Evolutionary conservation across 2,329 filamentous ascomycete species (phyloP), one percentile per base, ranked within the genome.

Genomic region (Thermothelomyces thermophilus): DNA sequence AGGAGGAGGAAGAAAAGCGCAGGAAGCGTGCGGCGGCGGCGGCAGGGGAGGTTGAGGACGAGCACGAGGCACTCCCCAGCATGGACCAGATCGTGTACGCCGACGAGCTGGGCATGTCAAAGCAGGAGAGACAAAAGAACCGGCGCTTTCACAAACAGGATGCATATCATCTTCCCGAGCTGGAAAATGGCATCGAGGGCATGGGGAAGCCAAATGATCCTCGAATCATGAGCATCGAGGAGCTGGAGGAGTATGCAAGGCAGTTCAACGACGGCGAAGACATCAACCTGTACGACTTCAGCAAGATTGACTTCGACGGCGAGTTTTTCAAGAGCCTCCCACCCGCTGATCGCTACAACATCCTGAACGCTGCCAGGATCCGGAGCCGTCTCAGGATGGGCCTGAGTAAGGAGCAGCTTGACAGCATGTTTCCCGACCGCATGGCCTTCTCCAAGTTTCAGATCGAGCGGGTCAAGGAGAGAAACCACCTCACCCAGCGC

Each of bases 391-490:
- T 98, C 62, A 82, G 93, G 64, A 95, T 98, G 91, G 93, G 93
- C 0, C 80, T 95, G 60, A 95, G 88, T 50, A 97, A 97, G 67
- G 91, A 98, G 57, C 93, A 98, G 68, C 70, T 98, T 13, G 90
- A 97, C 58, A 80, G 77, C 40, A 98, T 98, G 93, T 98, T 98
- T 64, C 91, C 93, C 0, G 86, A 98, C 65, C 82, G 93, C 22
- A 96, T 98, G 90, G 93, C 86, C 0, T 98, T 98, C 63, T 96
- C 90, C 1, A 85, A 78, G 54, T 98, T 98, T 63, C 93, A 98
- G 67, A 95, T 98, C 51, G 93, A 97, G 64, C 77, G 93, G 51
- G 94, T 97, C 10, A 82, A 79, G 58, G 91, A 98, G 69, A 78
- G 94, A 43, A 98, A 98, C 62, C 87, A 95, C 55, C 76, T 98